phyloP scores from a whole-genome alignment of 352 stramenopile species.

The Phytophthora vignae region DNA sequence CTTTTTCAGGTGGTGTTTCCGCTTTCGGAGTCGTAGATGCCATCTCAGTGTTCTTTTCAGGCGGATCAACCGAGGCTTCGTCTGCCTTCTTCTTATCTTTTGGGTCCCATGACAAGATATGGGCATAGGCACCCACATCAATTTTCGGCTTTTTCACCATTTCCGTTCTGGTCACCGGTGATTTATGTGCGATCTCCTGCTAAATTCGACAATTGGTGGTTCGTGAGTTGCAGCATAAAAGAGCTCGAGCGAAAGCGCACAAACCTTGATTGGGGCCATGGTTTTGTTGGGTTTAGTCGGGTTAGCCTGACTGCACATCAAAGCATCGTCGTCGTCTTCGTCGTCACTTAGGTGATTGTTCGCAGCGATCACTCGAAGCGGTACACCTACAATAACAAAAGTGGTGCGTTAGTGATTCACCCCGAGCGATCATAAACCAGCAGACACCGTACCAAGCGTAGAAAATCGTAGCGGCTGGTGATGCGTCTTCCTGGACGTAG shows the following conservation, averaged over 20 bases:
- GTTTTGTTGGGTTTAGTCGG: conserved; percentile 27
- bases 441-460: conserved; percentile 40
- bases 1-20: conserved; percentile 19
- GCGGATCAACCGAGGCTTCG: conserved; percentile 3
- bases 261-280: conserved; percentile 31
- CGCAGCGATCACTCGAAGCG: conserved; percentile 60
- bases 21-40: conserved; percentile 2
- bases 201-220: background rate
- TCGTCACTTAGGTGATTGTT: conserved; percentile 35
- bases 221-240: background rate
- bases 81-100: conserved; percentile 16
- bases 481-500: conserved; percentile 58
- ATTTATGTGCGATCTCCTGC: conserved; percentile 4
- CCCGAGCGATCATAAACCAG: background rate
- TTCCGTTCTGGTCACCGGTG: conserved; percentile 11
- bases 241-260: background rate
- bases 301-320: conserved; percentile 33
- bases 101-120: conserved; percentile 40
- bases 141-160: conserved; percentile 26
- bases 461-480: conserved; percentile 46
- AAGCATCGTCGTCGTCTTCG: conserved; percentile 57
- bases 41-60: conserved; percentile 9
- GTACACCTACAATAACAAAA: conserved; percentile 29
- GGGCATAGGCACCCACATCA: conserved; percentile 30
- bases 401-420: background rate